Evolutionary conservation across 305 asterid species (phyloP).

Genomic region (Fraxinus xanthoxyloides): DNA sequence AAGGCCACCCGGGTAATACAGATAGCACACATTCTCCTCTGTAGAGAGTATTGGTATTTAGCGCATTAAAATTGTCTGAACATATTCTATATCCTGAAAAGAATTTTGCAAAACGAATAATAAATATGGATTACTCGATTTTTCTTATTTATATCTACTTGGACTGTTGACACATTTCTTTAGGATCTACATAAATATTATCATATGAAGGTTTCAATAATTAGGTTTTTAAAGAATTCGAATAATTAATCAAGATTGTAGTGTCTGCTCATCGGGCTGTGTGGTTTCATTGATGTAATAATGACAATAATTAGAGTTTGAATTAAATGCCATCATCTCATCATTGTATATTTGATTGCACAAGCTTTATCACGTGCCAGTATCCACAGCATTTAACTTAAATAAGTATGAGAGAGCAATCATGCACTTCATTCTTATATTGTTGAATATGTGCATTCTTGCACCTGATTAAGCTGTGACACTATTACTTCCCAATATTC

Average conservation of each 20-base stretch:
- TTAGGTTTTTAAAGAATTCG: neutral
- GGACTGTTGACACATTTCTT: neutral
- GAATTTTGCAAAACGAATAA: neutral
- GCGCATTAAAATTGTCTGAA: neutral
- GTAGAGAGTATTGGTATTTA: neutral
- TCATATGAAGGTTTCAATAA: neutral
- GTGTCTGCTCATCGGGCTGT: neutral
- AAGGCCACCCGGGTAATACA: neutral
- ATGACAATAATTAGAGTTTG: neutral
- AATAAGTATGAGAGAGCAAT: neutral
- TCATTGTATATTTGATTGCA: neutral
- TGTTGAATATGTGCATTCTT: conserved; percentile 9
- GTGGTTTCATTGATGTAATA: neutral
- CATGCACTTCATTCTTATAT: neutral
- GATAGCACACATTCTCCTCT: neutral
- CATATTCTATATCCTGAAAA: neutral
- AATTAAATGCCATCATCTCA: neutral
- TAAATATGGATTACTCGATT: neutral
- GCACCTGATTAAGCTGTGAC: neutral
- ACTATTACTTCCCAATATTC: neutral
- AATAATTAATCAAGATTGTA: neutral
- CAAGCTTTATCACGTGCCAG: neutral
- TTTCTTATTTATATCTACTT: neutral
- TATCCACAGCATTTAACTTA: neutral
- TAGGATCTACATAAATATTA: neutral